Evolutionary conservation across 768 basidiomycete species (phyloP).

Genomic region (Leucosporidium yakuticum): DNA sequence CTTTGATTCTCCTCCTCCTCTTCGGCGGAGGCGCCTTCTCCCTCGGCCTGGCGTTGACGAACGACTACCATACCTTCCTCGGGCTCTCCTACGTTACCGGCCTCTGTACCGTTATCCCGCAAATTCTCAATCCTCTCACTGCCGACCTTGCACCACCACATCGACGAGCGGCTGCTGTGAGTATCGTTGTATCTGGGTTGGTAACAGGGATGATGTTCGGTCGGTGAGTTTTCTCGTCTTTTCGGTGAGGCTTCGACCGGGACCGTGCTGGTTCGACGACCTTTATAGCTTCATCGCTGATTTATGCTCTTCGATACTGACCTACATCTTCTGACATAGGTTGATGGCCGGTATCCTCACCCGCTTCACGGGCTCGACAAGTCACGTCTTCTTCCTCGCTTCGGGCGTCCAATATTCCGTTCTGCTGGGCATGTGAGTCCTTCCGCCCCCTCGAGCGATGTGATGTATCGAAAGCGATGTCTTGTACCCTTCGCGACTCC

Average conservation of each 20-base stretch:
- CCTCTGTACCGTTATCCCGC: constrained; percentile 27
- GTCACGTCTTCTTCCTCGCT: constrained; percentile 12
- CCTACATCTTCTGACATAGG: neutral
- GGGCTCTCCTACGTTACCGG: constrained; percentile 49
- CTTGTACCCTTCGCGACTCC: no score
- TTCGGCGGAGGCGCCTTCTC: constrained; percentile 55
- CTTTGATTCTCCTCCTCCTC: constrained; percentile 46
- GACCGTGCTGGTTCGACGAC: no score
- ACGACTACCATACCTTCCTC: constrained; percentile 58
- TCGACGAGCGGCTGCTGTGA: constrained; percentile 66
- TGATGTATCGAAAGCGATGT: no score
- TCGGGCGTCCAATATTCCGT: constrained; percentile 32
- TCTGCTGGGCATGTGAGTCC: constrained; percentile 36
- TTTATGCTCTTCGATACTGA: no score
- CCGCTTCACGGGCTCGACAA: constrained; percentile 6
- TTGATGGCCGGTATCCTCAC: constrained; percentile 18
- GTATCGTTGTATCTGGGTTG: constrained; percentile 49
- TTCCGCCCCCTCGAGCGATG: no score
- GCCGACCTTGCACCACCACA: constrained; percentile 74
- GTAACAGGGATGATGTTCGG: constrained; percentile 16
- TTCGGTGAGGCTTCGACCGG: neutral
- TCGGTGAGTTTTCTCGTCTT: neutral
- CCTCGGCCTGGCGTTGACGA: constrained; percentile 60
- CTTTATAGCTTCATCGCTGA: no score
- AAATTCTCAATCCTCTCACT: constrained; percentile 59